Evolutionary conservation across 148 eudicot genomes (phyloP), one percentile per base, ranked within the genome.

Genomic region (Fallopia convolvulus): DNA sequence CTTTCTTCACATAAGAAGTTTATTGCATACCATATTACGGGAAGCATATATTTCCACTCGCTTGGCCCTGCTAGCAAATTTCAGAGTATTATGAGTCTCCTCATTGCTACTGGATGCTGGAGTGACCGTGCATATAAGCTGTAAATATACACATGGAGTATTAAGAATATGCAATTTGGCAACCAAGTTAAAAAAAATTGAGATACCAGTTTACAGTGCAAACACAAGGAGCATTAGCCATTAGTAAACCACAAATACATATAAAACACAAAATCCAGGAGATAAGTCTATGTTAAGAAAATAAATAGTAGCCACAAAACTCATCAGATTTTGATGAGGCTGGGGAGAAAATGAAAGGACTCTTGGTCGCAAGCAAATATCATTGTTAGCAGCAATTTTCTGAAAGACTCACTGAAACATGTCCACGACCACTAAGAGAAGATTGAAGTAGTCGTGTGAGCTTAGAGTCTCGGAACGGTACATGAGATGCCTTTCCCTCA

Each of bases 61-160:
- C 84, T 91, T 91, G 80, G 89, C 85, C 72, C 97, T 87, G 79
- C 84, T 86, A 9, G 93, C 97, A 81, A 91, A 91, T 79, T 91
- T 91, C 70, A 91, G 84, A 26, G 97, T 91, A 80, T 91, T 91
- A 79, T 89, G 97, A 76, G 97, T 91, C 81, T 91, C 97, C 84
- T 91, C 97, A 53, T 81, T 87, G 63, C 87, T 84, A 78, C 93
- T 88, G 78, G 97, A 91, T 56, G 97, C 90, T 79, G 97, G 97
- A 49, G 97, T 91, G 74, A 91, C 90, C 7, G 88, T 91, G 87
- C 97, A 89, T 74, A 91, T 91, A 85, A 91, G 97, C 97, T 91
- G 74, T 81, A 79, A 30, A 70, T 82, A 70, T 32, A 39, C 20
- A 68, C 20, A 68, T 17, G 21, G 39, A 61, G 44, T 46, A 68